Conservation (phyloP, 768 basidiomycete genomes). For the Phylloporus sp. region DNA sequence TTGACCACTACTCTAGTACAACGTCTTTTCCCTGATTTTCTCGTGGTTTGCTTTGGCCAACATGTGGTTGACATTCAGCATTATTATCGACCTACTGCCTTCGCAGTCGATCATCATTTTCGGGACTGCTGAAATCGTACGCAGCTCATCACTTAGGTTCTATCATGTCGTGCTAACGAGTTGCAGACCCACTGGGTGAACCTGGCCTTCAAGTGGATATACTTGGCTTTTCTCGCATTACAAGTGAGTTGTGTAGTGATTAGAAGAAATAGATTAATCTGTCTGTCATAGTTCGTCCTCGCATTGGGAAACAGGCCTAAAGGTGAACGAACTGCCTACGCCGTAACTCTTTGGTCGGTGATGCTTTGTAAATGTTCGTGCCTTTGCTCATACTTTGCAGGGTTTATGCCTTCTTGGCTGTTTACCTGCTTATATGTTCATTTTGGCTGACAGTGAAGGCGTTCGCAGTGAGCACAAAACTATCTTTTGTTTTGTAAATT, state of each 20-base stretch:
- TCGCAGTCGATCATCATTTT: slow-evolving; percentile 53
- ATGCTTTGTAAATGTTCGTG: background rate
- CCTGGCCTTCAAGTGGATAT: slow-evolving; percentile 76
- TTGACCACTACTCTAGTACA: slow-evolving; percentile 51
- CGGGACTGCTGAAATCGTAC: slow-evolving; percentile 62
- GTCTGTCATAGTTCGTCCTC: slow-evolving; percentile 49
- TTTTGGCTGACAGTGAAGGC: slow-evolving; percentile 78
- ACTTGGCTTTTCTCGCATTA: slow-evolving; percentile 76
- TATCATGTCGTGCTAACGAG: background rate
- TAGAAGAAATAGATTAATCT: background rate
- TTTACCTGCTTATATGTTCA: slow-evolving; percentile 86
- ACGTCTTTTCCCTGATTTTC: slow-evolving; percentile 78
- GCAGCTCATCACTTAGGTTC: slow-evolving; percentile 25
- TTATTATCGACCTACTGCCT: slow-evolving; percentile 87
- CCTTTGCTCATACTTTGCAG: slow-evolving; percentile 32
- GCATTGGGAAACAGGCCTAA: slow-evolving; percentile 83
- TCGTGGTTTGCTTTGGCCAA: slow-evolving; percentile 93
- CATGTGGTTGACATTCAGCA: slow-evolving; percentile 92
- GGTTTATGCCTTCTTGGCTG: slow-evolving; percentile 78
- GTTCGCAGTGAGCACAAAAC: slow-evolving; percentile 51
- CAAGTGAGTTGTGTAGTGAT: slow-evolving; percentile 39
- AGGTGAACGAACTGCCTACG: slow-evolving; percentile 73
- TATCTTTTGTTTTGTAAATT: background rate
- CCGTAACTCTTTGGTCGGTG: slow-evolving; percentile 63
- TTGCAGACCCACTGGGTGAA: slow-evolving; percentile 83